These are phyloP conservation scores for Thamnidium elegans DNA, from an alignment of 192 early-diverging fungal genomes.

Conservation along the genomic window DNA sequence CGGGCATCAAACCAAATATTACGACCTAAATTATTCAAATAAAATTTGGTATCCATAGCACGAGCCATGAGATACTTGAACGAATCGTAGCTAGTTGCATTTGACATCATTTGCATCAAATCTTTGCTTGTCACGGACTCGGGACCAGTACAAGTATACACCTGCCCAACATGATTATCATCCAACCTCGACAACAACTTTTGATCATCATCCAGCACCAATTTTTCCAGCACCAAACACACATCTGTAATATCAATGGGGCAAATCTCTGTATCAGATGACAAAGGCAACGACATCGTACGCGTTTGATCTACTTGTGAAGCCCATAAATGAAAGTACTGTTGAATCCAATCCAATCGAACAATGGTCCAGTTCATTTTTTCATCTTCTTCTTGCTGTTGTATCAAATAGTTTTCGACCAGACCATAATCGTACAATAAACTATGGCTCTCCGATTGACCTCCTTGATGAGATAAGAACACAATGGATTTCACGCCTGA, in stretches of 20 bases:
- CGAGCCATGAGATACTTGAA: constrained; percentile 14
- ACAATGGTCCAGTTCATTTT: neutral
- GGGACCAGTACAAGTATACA: constrained; percentile 27
- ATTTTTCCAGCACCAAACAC: constrained; percentile 23
- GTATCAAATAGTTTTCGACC: constrained; percentile 18
- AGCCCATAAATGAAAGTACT: constrained; percentile 30
- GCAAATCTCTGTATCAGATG: constrained; percentile 17
- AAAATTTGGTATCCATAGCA: constrained; percentile 28
- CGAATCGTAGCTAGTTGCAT: constrained; percentile 15
- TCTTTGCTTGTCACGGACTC: constrained; percentile 17
- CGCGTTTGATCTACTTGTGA: constrained; percentile 21
- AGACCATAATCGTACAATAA: constrained; percentile 21
- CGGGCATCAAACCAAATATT: constrained; percentile 37
- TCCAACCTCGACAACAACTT: neutral
- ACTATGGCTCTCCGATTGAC: constrained; percentile 10
- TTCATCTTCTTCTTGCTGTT: neutral
- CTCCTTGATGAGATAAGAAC: constrained; percentile 21
- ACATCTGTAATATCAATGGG: constrained; percentile 33
- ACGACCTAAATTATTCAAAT: constrained; percentile 17
- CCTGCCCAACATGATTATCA: constrained; percentile 18
- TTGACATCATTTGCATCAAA: constrained; percentile 13
- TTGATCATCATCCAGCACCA: constrained; percentile 6
- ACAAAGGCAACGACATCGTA: constrained; percentile 20
- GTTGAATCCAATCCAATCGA: constrained; percentile 31
- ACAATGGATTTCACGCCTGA: constrained; percentile 26